Conservation (phyloP, 2,329 filamentous ascomycete genomes). For the Rhinocladiella similis region DNA sequence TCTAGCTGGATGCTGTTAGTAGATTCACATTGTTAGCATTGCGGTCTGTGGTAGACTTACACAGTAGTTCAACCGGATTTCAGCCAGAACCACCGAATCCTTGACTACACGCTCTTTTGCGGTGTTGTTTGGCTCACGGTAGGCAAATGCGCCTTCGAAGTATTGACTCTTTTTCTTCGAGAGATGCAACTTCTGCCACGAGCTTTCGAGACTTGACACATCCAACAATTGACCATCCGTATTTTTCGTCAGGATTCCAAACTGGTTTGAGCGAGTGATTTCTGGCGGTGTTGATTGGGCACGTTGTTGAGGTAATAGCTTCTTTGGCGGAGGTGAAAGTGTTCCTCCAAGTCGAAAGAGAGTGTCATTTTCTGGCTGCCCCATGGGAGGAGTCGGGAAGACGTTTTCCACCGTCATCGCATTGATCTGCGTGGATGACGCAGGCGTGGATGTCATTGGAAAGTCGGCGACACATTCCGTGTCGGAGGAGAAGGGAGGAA, state of each 20-base stretch:
- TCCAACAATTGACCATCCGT: conserved; percentile 20
- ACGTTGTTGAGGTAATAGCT: conserved; percentile 13
- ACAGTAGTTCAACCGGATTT: conserved; percentile 64
- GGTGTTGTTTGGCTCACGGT: conserved; percentile 37
- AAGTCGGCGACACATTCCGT: background rate
- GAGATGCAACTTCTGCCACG: conserved; percentile 28
- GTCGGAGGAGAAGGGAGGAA: background rate
- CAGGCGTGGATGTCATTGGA: conserved; percentile 18
- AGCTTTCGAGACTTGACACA: conserved; percentile 22
- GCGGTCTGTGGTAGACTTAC: conserved; percentile 38
- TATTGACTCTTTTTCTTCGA: conserved; percentile 39
- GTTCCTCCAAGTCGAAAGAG: conserved; percentile 17
- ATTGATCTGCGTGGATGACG: conserved; percentile 23
- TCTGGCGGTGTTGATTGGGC: conserved; percentile 29
- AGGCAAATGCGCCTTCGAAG: conserved; percentile 42
- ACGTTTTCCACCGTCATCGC: conserved; percentile 25
- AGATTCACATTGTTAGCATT: too few species aligned
- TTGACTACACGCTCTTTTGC: conserved; percentile 51
- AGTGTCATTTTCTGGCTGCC: conserved; percentile 5
- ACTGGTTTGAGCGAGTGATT: conserved; percentile 21
- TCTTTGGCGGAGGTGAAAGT: conserved; percentile 20
- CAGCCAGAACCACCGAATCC: conserved; percentile 62
- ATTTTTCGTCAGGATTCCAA: conserved; percentile 19
- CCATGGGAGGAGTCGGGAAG: conserved; percentile 28
- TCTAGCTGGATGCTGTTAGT: conserved; percentile 51